These are phyloP conservation scores for Sporisorium sorghi DNA, from an alignment of 1,284 basidiomycete species.

Conservation along the genomic window DNA sequence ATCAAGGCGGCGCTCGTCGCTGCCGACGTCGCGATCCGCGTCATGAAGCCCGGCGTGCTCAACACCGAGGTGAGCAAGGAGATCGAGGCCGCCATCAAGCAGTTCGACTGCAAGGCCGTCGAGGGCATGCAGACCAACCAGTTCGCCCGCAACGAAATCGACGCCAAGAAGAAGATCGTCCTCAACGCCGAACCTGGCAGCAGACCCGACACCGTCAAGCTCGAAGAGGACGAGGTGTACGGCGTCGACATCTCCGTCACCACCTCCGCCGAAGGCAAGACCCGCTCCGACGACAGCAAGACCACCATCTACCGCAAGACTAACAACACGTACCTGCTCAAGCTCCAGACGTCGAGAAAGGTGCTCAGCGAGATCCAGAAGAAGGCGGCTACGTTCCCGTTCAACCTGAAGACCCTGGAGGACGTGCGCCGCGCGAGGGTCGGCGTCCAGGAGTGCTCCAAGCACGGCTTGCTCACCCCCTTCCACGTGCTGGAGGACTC, in stretches of 20 bases:
- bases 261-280: conserved; percentile 69
- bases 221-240: conserved; percentile 89
- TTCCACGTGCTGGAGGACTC: conserved; percentile 77
- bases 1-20: conserved; percentile 93
- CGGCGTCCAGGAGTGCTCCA: conserved; percentile 94
- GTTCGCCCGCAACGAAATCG: conserved; percentile 93
- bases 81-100: conserved; percentile 76
- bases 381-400: conserved; percentile 97
- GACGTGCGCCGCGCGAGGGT: conserved; percentile 95
- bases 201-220: conserved; percentile 63
- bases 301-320: conserved; percentile 95
- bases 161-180: conserved; percentile 64
- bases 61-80: conserved; percentile 94
- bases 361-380: conserved; percentile 97
- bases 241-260: conserved; percentile 89
- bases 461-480: conserved; percentile 88
- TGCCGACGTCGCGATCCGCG: conserved; percentile 80
- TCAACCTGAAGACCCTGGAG: conserved; percentile 91
- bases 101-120: conserved; percentile 67
- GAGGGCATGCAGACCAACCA: conserved; percentile 84
- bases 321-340: conserved; percentile 88
- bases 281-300: conserved; percentile 85
- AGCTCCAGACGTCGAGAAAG: conserved; percentile 94
- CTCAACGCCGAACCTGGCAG: conserved; percentile 57
- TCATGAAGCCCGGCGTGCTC: conserved; percentile 78